These are phyloP conservation scores for Graphilbum ipis-grandicollis DNA, from an alignment of 2,329 filamentous ascomycete species.

Conservation along the genomic window DNA sequence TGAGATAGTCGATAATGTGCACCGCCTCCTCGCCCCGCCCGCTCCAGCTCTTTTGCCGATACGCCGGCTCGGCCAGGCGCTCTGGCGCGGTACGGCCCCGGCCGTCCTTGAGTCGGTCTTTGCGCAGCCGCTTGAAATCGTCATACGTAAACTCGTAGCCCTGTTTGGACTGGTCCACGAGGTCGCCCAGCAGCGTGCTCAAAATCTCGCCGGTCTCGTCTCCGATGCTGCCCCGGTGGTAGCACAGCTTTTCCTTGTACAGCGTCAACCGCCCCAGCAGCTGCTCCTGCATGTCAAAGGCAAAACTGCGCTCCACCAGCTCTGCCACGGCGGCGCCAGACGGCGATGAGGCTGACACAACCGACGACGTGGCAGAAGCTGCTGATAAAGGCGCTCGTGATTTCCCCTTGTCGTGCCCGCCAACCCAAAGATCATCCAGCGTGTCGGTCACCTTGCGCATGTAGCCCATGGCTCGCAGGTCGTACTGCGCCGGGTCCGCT, in stretches of 20 bases:
- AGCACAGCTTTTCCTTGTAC: conserved; percentile 45
- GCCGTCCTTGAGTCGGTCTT: conserved; percentile 4
- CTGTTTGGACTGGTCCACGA: conserved; percentile 43
- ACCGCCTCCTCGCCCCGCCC: conserved; percentile 11
- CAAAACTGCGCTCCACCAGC: conserved; percentile 36
- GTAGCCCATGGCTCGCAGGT: conserved; percentile 28
- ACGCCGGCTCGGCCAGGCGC: conserved; percentile 20
- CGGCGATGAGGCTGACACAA: background rate
- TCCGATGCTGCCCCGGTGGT: conserved; percentile 34
- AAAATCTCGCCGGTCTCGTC: conserved; percentile 26
- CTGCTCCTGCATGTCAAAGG: conserved; percentile 37
- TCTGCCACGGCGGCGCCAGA: conserved; percentile 16
- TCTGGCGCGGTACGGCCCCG: conserved; percentile 5
- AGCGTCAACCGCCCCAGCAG: conserved; percentile 47
- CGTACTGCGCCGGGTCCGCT: conserved; percentile 23
- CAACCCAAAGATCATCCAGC: conserved; percentile 16
- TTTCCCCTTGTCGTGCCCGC: conserved; percentile 7
- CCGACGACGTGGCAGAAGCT: background rate
- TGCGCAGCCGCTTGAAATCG: conserved; percentile 22
- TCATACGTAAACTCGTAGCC: conserved; percentile 27
- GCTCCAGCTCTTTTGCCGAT: conserved; percentile 21
- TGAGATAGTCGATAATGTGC: conserved; percentile 46
- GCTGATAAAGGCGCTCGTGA: too few species aligned
- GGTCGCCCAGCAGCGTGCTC: conserved; percentile 30
- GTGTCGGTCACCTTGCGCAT: conserved; percentile 29